Conservation (phyloP, 2,329 filamentous ascomycete species). For the Penicillium sp. region DNA sequence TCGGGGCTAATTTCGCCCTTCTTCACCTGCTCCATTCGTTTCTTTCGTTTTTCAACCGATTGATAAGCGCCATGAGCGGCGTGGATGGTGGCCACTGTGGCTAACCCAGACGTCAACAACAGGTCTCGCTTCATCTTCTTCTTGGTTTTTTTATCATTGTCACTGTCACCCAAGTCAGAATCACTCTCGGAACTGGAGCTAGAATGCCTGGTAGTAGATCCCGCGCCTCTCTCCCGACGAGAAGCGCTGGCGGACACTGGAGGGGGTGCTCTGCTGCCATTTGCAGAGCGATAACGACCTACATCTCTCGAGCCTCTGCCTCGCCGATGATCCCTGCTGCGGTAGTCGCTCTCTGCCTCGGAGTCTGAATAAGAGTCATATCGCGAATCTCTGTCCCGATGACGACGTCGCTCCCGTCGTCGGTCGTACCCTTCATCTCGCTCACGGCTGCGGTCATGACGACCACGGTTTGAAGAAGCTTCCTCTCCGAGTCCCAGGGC, state of each 20-base stretch:
- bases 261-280: conserved; percentile 19
- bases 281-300: conserved; percentile 34
- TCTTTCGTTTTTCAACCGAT: conserved; percentile 58
- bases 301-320: conserved; percentile 40
- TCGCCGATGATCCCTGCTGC: conserved; percentile 26
- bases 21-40: conserved; percentile 53
- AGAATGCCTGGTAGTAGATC: conserved; percentile 6
- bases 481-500: conserved; percentile 39
- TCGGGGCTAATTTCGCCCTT: conserved; percentile 59
- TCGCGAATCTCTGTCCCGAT: conserved; percentile 26
- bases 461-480: conserved; percentile 9
- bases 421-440: conserved; percentile 19
- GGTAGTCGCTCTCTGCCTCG: conserved; percentile 30
- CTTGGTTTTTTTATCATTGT: conserved; percentile 56
- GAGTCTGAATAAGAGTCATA: conserved; percentile 38
- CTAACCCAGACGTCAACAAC: conserved; percentile 59
- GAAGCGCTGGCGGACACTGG: conserved; percentile 19
- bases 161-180: conserved; percentile 51
- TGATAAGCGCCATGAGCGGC: conserved; percentile 60
- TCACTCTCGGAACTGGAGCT: conserved; percentile 33
- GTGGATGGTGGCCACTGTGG: conserved; percentile 63
- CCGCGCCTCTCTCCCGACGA: conserved; percentile 10
- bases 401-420: conserved; percentile 24
- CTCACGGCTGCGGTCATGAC: conserved; percentile 19
- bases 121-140: conserved; percentile 64